phyloP scores from a whole-genome alignment of 225 moss, liverwort and hornwort species.

The Pseudoscleropodium purum region DNA sequence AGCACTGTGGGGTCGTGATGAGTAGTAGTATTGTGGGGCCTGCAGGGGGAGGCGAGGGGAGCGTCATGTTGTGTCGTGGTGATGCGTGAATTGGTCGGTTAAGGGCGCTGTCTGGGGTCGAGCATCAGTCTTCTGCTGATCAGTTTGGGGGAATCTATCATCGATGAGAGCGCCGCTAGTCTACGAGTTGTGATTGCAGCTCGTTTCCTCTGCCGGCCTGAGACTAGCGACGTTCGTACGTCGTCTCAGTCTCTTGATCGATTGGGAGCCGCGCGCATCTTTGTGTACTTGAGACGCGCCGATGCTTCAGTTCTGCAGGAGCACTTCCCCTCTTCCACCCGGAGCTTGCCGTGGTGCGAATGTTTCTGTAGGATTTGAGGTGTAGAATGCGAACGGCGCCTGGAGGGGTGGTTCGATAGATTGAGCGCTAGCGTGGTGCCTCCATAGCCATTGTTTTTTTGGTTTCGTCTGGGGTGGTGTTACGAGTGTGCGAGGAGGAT shows the following conservation, averaged over 20 bases:
- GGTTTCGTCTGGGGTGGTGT: background rate
- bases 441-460: background rate
- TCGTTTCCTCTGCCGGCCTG: slow-evolving; percentile 22
- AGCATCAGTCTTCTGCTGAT: background rate
- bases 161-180: background rate
- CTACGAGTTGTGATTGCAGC: background rate
- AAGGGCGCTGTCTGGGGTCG: background rate
- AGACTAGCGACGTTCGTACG: background rate
- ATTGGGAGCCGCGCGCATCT: slow-evolving; percentile 6
- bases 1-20: background rate
- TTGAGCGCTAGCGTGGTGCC: background rate
- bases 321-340: background rate
- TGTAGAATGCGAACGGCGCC: slow-evolving; percentile 4
- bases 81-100: slow-evolving; percentile 29
- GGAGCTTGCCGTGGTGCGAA: background rate
- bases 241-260: background rate
- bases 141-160: background rate
- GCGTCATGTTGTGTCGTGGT: background rate
- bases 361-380: background rate
- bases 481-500: background rate
- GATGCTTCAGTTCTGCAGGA: background rate
- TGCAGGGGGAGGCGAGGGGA: background rate
- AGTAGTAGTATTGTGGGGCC: background rate
- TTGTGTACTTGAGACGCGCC: background rate
- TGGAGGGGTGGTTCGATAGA: background rate